A percentile compares a stretch with the other conserved stretches of the same genome.
Evolutionary conservation across 495 filamentous ascomycete species (phyloP).

Genomic region (Penicillium samsonianum): DNA sequence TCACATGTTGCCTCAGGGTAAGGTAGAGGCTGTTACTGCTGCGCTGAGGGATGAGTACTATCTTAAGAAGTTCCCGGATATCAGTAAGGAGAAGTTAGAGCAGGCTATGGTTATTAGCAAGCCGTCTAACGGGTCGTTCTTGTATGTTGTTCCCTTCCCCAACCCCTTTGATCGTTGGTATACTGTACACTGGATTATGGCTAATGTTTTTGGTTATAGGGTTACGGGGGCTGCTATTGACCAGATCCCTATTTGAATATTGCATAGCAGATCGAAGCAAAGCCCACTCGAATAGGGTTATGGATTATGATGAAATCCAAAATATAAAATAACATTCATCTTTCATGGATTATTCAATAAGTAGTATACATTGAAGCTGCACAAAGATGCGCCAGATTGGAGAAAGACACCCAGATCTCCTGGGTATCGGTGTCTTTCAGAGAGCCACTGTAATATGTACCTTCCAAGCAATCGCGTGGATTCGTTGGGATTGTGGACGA

Average conservation of each 20-base stretch:
- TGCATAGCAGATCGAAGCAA: neutral
- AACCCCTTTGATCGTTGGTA: neutral
- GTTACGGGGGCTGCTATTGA: slow-evolving; percentile 46
- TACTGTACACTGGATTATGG: neutral
- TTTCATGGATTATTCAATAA: neutral
- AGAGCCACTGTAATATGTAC: neutral
- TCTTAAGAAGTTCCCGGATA: slow-evolving; percentile 63
- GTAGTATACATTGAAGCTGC: neutral
- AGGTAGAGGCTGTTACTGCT: slow-evolving; percentile 76
- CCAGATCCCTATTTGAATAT: slow-evolving; percentile 35
- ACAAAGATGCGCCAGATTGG: neutral
- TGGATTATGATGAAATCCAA: neutral
- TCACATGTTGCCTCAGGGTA: slow-evolving; percentile 84
- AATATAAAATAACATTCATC: neutral
- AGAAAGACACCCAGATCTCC: neutral
- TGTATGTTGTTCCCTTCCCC: slow-evolving; percentile 34
- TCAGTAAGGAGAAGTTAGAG: slow-evolving; percentile 70
- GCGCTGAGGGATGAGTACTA: slow-evolving; percentile 85
- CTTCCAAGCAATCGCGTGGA: neutral
- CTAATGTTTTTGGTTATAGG: slow-evolving; percentile 26
- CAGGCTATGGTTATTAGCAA: slow-evolving; percentile 87
- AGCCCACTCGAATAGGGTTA: neutral
- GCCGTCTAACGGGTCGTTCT: slow-evolving; percentile 58
- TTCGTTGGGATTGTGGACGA: neutral
- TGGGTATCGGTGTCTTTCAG: neutral